These are phyloP conservation scores for Penicillium egyptiacum DNA, from an alignment of 495 filamentous ascomycete species.

Conservation along the genomic window DNA sequence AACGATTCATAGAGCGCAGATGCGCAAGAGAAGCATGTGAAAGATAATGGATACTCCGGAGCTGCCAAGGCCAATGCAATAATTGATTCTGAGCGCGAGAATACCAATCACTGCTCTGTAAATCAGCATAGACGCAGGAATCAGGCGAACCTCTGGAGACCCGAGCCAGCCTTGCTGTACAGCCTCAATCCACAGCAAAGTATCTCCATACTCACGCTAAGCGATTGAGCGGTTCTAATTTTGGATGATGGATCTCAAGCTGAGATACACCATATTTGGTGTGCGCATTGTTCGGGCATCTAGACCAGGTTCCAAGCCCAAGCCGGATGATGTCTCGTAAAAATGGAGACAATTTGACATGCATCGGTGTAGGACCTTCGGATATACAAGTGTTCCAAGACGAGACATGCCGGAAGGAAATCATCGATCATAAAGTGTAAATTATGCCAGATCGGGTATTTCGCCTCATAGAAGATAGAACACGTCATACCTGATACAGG, in stretches of 20 bases:
- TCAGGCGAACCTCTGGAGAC: conserved; percentile 13
- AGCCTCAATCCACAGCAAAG: conserved; percentile 14
- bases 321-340: too few species aligned
- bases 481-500: conserved; percentile 16
- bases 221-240: conserved; percentile 7
- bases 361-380: too few species aligned
- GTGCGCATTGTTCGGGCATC: too few species aligned
- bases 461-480: conserved; percentile 9
- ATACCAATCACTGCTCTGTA: conserved; percentile 13
- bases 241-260: conserved; percentile 7
- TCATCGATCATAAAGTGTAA: conserved; percentile 18
- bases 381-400: too few species aligned
- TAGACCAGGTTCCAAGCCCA: too few species aligned
- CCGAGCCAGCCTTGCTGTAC: conserved; percentile 12
- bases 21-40: conserved; percentile 10
- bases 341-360: too few species aligned
- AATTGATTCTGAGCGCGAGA: conserved; percentile 6
- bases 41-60: conserved; percentile 13
- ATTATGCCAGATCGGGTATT: conserved; percentile 8
- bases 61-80: conserved; percentile 10
- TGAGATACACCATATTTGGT: too few species aligned
- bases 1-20: conserved; percentile 8
- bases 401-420: not conserved
- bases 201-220: conserved; percentile 7
- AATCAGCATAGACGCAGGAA: conserved; percentile 13